Percentiles rank a stretch among this genome's conserved stretches.
These are phyloP conservation scores for Suillus decipiens DNA, from an alignment of 768 basidiomycete species.

Conservation along the genomic window DNA sequence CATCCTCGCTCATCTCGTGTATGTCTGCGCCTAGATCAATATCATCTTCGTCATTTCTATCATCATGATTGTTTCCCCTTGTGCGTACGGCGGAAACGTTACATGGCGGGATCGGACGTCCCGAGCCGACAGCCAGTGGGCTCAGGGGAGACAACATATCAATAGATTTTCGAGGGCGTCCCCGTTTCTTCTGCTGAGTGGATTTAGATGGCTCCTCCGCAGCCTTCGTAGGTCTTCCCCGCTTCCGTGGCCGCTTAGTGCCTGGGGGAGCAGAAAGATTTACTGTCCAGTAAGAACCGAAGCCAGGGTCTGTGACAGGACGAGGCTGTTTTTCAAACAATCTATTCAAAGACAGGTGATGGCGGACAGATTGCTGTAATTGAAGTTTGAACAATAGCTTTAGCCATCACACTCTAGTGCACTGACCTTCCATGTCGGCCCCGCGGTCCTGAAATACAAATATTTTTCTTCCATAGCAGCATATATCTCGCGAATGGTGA, in stretches of 20 bases:
- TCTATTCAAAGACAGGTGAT: conserved; percentile 80
- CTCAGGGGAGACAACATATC: conserved; percentile 21
- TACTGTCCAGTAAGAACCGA: conserved; percentile 91
- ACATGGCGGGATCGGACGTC: conserved; percentile 24
- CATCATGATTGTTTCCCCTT: conserved; percentile 29
- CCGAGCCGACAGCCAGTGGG: conserved; percentile 18
- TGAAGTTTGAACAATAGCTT: conserved; percentile 13
- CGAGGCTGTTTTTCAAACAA: conserved; percentile 81
- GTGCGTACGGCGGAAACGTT: conserved; percentile 29
- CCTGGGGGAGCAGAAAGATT: conserved; percentile 83
- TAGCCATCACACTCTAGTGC: background rate
- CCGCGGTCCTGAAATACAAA: conserved; percentile 76
- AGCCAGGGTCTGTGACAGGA: conserved; percentile 82
- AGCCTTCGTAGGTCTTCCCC: conserved; percentile 63
- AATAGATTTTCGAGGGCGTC: conserved; percentile 38
- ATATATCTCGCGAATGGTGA: conserved; percentile 85
- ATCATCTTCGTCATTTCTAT: conserved; percentile 41
- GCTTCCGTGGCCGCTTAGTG: conserved; percentile 82
- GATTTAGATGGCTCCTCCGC: conserved; percentile 19
- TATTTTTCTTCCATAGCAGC: conserved; percentile 87
- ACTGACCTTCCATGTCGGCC: conserved; percentile 82
- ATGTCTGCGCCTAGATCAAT: conserved; percentile 39
- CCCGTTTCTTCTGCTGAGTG: conserved; percentile 40
- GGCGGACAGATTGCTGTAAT: conserved; percentile 80
- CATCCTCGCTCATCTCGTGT: conserved; percentile 49